These are phyloP conservation scores for Ensete glaucum DNA, from an alignment of 176 grass and related monocot genomes.

Conservation along the genomic window DNA sequence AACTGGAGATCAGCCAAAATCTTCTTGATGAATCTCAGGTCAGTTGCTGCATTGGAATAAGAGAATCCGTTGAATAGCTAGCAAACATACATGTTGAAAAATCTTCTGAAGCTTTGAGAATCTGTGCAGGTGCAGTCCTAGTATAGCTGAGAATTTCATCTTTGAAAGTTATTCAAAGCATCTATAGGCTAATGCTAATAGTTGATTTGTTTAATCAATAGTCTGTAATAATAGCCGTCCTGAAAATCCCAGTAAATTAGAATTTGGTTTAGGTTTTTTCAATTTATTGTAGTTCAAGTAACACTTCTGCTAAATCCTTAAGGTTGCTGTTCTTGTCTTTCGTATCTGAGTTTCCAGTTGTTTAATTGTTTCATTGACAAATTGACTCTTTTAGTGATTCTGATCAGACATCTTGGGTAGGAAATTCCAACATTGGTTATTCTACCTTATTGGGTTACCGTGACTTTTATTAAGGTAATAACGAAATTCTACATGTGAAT, in stretches of 20 bases:
- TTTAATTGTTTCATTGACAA: not conserved
- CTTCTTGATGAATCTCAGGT: slow-evolving; percentile 98
- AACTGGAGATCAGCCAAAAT: slow-evolving; percentile 50
- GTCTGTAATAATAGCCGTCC: not conserved
- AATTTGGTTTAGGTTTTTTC: too few species aligned
- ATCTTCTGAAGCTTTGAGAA: not conserved
- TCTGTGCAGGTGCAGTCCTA: not conserved
- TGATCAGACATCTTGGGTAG: too few species aligned
- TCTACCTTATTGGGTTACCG: not conserved
- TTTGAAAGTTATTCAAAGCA: not conserved
- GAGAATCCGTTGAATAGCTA: not conserved
- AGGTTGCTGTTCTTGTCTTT: not conserved
- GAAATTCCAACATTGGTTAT: not conserved
- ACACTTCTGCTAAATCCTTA: not conserved
- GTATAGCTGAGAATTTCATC: not conserved
- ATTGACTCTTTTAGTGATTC: not conserved
- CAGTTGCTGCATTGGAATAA: not conserved
- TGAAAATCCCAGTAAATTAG: too few species aligned
- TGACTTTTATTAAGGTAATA: too few species aligned
- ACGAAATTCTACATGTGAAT: too few species aligned
- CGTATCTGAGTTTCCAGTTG: not conserved
- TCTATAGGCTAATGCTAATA: not conserved
- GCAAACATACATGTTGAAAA: not conserved
- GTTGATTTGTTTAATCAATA: not conserved
- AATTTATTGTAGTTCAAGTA: too few species aligned